Base-by-base conservation (phyloP, 352 stramenopile species). In the Blastocystis hominis region DNA sequence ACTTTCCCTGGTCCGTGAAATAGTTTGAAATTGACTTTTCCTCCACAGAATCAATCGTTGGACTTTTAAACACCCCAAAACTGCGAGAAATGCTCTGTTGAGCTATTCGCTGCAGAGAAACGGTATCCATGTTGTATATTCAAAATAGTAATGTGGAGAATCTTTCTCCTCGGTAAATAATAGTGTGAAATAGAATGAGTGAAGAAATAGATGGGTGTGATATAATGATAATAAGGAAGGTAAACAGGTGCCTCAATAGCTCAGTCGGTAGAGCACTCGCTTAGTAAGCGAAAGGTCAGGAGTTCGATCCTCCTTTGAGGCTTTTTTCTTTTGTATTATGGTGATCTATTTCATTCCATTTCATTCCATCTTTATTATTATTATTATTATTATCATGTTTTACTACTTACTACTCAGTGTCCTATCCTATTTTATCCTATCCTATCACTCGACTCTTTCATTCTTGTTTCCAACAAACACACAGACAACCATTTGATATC, bases 151-250 rank as follows among this genome's bases (percentile, higher is more conserved):
- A 24, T 42, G 63, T 75, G 10, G 63, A 75, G 34, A 50, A 75
- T 34, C 44, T n/a, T 76, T 7, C 55, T n/a, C n/a, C 7, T 4
- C 9, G 20, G 55, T 64, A n/a, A 64, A 64, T 64, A n/a, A 36
- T 34, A 64, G 13, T 64, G 55, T 56, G 64, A 55, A 17, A 34
- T 20, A 76, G 9, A 55, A 55, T 34, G 64, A 76, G n/a, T 76
- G 10, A 42, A 38, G 3, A 42, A 70, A 70, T 42, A 42, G 24
- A 36, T 70, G 62, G 24, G 24, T 70, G 24, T n/a, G n/a, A n/a
- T n/a, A n/a, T 46, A 70, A 47, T 46, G 62, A n/a, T 76, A 34
- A 76, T 34, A 55, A 34, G 64, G 64, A 55, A 76, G 64, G 55
- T 34, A 34, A 76, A 34, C 55, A 34, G n/a, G n/a, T n/a, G n/a